These are phyloP conservation scores for Priceomyces castillae DNA, from an alignment of 805 yeast genomes.

Conservation along the genomic window DNA sequence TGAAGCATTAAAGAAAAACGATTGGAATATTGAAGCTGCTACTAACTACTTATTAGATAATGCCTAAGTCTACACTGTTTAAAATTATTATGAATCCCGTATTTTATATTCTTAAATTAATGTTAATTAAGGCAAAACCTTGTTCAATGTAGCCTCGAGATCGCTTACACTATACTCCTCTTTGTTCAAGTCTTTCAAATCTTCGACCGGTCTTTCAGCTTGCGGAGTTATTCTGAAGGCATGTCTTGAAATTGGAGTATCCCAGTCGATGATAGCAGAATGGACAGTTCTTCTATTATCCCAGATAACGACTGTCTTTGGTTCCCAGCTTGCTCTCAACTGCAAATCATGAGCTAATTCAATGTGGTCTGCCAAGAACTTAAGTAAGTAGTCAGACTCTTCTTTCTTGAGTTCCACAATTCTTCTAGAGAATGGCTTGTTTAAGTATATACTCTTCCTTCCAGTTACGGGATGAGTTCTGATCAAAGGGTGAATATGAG, in stretches of 20 bases:
- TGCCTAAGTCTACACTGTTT: slow-evolving; percentile 35
- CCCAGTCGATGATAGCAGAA: slow-evolving; percentile 72
- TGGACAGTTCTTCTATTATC: slow-evolving; percentile 73
- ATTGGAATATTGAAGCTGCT: slow-evolving; percentile 83
- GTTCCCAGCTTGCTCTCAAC: slow-evolving; percentile 69
- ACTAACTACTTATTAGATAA: slow-evolving; percentile 78
- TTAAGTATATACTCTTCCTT: slow-evolving; percentile 55
- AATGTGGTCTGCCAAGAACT: slow-evolving; percentile 54
- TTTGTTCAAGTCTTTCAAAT: slow-evolving; percentile 37
- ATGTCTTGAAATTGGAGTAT: slow-evolving; percentile 62
- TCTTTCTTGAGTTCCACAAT: slow-evolving; percentile 72
- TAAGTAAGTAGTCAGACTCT: slow-evolving; percentile 61
- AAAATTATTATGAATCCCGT: not conserved
- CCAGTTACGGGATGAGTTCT: slow-evolving; percentile 73
- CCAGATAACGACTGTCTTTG: slow-evolving; percentile 71
- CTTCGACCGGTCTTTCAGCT: slow-evolving; percentile 66
- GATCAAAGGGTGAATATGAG: slow-evolving; percentile 65
- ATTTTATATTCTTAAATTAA: not conserved
- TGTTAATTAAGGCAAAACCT: slow-evolving; percentile 11
- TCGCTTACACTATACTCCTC: slow-evolving; percentile 35
- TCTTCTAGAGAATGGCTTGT: slow-evolving; percentile 60
- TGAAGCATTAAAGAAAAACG: slow-evolving; percentile 63
- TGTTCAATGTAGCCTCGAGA: slow-evolving; percentile 26
- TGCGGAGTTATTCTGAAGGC: slow-evolving; percentile 71
- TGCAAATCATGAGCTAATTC: slow-evolving; percentile 58